Evolutionary conservation across 1,284 basidiomycete genomes (phyloP).

Genomic region (Caloboletus firmus): DNA sequence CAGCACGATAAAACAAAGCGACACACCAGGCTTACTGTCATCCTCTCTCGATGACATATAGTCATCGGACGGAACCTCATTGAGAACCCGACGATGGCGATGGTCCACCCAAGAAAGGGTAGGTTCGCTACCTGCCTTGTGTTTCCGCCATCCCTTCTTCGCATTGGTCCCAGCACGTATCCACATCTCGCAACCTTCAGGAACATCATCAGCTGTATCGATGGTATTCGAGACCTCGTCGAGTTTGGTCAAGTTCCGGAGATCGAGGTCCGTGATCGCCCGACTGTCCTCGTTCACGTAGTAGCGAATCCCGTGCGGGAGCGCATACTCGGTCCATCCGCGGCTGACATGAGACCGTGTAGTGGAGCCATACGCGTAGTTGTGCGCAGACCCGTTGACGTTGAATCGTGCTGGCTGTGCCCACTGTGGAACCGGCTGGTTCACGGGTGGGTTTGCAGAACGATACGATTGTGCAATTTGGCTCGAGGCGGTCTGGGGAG

Average conservation of each 20-base stretch:
- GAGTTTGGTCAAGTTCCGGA: slow-evolving; percentile 51
- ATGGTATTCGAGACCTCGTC: slow-evolving; percentile 52
- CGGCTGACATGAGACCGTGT: slow-evolving; percentile 27
- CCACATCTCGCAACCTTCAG: slow-evolving; percentile 57
- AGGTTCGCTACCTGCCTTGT: slow-evolving; percentile 38
- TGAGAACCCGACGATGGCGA: slow-evolving; percentile 49
- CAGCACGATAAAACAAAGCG: neutral
- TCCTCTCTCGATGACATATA: slow-evolving; percentile 44
- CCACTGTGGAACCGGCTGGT: slow-evolving; percentile 33
- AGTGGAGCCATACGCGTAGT: slow-evolving; percentile 29
- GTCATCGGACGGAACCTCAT: slow-evolving; percentile 43
- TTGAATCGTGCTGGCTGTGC: slow-evolving; percentile 27
- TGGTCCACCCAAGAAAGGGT: slow-evolving; percentile 66
- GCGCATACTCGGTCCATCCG: slow-evolving; percentile 66
- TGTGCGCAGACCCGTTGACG: slow-evolving; percentile 34
- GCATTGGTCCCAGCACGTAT: slow-evolving; percentile 32
- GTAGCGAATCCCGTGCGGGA: slow-evolving; percentile 68
- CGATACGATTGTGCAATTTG: slow-evolving; percentile 27
- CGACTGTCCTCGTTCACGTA: slow-evolving; percentile 59
- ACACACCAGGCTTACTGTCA: slow-evolving; percentile 50
- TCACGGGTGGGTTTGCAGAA: slow-evolving; percentile 17
- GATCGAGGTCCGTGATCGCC: slow-evolving; percentile 64
- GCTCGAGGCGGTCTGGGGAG: slow-evolving; percentile 20
- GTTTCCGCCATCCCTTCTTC: slow-evolving; percentile 31
- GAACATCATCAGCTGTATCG: slow-evolving; percentile 37